These are phyloP conservation scores for Cucurbitaria berberidis DNA, from an alignment of 2,329 filamentous ascomycete genomes.

Conservation along the genomic window DNA sequence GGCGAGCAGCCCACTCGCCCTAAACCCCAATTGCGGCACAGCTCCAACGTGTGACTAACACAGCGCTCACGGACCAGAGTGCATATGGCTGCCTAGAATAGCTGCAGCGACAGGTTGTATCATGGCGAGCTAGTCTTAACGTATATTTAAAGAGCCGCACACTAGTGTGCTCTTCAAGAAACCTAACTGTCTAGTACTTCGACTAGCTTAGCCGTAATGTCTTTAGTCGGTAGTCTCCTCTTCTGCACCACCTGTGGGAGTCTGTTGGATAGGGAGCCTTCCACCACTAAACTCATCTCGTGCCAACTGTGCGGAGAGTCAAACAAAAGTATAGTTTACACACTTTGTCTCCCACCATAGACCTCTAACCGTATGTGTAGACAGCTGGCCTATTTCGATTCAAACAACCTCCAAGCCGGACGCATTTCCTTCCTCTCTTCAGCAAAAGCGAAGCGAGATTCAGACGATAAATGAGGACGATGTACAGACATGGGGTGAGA, in stretches of 20 bases:
- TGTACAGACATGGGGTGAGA: background rate
- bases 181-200: too few relatives aligned
- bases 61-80: too few relatives aligned
- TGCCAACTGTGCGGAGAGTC: background rate
- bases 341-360: background rate
- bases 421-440: conserved; percentile 2
- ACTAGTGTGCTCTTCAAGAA: too few relatives aligned
- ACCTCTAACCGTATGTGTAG: background rate
- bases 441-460: background rate
- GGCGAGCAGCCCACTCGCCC: too few relatives aligned
- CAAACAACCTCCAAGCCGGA: conserved; percentile 4
- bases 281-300: background rate
- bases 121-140: too few relatives aligned
- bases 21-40: too few relatives aligned
- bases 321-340: background rate
- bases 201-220: background rate
- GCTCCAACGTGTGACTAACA: too few relatives aligned
- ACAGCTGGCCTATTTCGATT: conserved; percentile 1
- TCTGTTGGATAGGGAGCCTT: background rate
- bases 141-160: too few relatives aligned
- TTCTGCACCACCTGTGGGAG: conserved; percentile 2
- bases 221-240: conserved; percentile 4
- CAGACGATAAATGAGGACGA: background rate
- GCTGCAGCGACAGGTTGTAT: too few relatives aligned
- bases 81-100: too few relatives aligned